These are phyloP conservation scores for Entonaema liquescens DNA, from an alignment of 495 filamentous ascomycete genomes.

Conservation along the genomic window DNA sequence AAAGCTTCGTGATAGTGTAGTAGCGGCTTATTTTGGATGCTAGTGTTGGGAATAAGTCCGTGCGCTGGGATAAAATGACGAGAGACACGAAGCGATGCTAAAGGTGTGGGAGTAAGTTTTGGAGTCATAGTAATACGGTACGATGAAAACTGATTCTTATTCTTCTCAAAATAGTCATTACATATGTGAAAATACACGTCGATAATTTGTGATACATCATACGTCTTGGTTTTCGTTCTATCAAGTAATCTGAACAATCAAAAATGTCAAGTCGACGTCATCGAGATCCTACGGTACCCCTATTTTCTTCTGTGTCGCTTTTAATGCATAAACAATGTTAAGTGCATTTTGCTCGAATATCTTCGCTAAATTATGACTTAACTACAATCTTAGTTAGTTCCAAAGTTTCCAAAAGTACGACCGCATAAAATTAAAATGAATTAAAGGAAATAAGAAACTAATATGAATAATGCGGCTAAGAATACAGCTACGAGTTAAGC, in stretches of 20 bases:
- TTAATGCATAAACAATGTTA: not conserved
- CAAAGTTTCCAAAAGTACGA: too few relatives aligned
- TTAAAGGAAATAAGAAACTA: too few relatives aligned
- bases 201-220: too few relatives aligned
- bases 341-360: not conserved
- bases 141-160: too few relatives aligned
- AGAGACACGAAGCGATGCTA: slow-evolving; percentile 61
- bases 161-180: too few relatives aligned
- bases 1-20: slow-evolving; percentile 54
- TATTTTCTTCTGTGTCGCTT: not conserved
- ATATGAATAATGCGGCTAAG: too few relatives aligned
- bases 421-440: too few relatives aligned
- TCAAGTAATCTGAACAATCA: not conserved
- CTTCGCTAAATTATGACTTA: too few relatives aligned
- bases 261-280: slow-evolving; percentile 9
- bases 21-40: slow-evolving; percentile 68
- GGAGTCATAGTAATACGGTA: slow-evolving; percentile 6
- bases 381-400: too few relatives aligned
- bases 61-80: slow-evolving; percentile 67
- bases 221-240: too few relatives aligned
- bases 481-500: not conserved
- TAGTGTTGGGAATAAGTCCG: slow-evolving; percentile 69
- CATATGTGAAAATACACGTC: not conserved
- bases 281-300: not conserved
- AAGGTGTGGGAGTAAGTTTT: slow-evolving; percentile 57